phyloP scores from a whole-genome alignment of 345 rosid genomes.

The Euphorbia peplus region DNA sequence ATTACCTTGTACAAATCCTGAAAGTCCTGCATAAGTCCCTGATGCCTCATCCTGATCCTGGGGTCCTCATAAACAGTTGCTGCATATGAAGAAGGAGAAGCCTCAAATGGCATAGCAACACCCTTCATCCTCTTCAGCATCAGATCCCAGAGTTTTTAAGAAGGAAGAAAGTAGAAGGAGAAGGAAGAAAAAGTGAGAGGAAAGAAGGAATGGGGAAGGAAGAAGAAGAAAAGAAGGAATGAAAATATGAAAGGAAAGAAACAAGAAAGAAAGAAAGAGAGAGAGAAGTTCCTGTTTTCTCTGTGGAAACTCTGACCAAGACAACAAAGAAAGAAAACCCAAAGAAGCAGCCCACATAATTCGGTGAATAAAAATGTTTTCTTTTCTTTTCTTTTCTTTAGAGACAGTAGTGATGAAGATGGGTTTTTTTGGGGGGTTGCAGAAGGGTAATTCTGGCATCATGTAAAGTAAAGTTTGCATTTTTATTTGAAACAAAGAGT shows the following conservation, averaged over 20 bases:
- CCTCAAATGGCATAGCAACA: conserved; percentile 23
- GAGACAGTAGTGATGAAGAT: conserved; percentile 57
- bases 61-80: conserved; percentile 36
- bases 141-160: conserved; percentile 23
- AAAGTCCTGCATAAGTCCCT: conserved; percentile 55
- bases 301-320: conserved; percentile 76
- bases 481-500: conserved; percentile 19
- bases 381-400: too few species aligned
- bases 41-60: conserved; percentile 45
- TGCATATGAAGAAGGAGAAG: conserved; percentile 21
- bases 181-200: not conserved
- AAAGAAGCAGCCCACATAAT: conserved; percentile 87
- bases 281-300: conserved; percentile 49
- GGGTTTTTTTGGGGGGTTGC: conserved; percentile 59
- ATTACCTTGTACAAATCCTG: conserved; percentile 50
- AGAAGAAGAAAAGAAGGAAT: conserved; percentile 12
- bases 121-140: conserved; percentile 47
- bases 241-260: conserved; percentile 11
- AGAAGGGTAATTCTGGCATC: conserved; percentile 64
- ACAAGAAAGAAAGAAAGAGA: not conserved
- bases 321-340: conserved; percentile 69
- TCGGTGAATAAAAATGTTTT: conserved; percentile 38
- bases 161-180: conserved; percentile 4
- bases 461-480: not conserved
- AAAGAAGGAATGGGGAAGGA: not conserved